Evolutionary conservation across 441 rosid genomes (phyloP).

Genomic region (Viola pubescens): DNA sequence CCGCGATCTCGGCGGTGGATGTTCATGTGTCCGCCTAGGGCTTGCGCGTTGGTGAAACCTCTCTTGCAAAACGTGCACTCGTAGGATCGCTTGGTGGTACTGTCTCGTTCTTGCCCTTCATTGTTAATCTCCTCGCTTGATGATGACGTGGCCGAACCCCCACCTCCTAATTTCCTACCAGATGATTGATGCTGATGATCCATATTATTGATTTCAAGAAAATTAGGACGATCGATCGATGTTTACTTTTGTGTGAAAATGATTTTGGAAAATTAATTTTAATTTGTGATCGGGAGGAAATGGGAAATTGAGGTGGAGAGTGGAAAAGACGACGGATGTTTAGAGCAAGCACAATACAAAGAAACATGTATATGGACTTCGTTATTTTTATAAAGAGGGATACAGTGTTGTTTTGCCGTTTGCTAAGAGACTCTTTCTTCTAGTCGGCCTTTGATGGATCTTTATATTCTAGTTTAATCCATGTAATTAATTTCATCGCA

Average conservation of each 20-base stretch:
- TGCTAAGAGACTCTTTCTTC: constrained; percentile 16
- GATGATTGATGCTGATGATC: too few relatives aligned
- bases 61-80: constrained; percentile 64
- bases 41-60: constrained; percentile 84
- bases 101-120: constrained; percentile 17
- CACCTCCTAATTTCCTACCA: too few relatives aligned
- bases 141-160: too few relatives aligned
- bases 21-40: constrained; percentile 82
- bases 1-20: constrained; percentile 57
- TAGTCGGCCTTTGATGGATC: constrained; percentile 27
- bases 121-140: constrained; percentile 25
- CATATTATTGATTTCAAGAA: too few relatives aligned
- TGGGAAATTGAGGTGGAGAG: background rate
- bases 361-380: constrained; percentile 22
- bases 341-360: constrained; percentile 30
- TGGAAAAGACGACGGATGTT: background rate
- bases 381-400: constrained; percentile 12
- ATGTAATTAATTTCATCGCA: background rate
- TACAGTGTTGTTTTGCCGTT: constrained; percentile 24
- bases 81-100: constrained; percentile 33
- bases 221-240: too few relatives aligned
- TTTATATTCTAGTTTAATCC: constrained; percentile 5
- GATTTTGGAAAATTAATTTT: too few relatives aligned
- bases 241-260: too few relatives aligned
- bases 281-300: too few relatives aligned